Evolutionary conservation across 2,329 filamentous ascomycete genomes (phyloP).

Genomic region (Uncinocarpus reesii): DNA sequence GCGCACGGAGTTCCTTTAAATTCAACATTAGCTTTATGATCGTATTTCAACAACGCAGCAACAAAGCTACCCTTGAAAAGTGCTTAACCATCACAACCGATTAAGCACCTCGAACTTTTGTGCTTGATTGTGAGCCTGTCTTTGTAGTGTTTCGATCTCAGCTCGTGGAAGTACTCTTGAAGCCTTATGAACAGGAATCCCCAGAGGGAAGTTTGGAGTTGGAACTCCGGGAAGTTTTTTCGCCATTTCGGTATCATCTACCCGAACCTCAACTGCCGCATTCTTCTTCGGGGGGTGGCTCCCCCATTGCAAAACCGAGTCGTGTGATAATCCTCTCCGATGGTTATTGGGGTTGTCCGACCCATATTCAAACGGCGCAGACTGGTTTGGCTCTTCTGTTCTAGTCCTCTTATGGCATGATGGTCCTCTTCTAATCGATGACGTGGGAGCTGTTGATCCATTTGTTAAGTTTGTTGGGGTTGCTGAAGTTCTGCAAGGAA

Average conservation of each 20-base stretch:
- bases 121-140: constrained; percentile 21
- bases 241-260: not conserved
- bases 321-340: constrained; percentile 8
- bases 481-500: not conserved
- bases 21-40: constrained; percentile 8
- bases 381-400: not conserved
- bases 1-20: constrained; percentile 55
- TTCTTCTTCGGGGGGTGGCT: constrained; percentile 1
- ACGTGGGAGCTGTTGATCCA: not conserved
- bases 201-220: constrained; percentile 17
- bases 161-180: constrained; percentile 14
- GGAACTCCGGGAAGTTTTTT: constrained; percentile 7
- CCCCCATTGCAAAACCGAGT: constrained; percentile 9
- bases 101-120: constrained; percentile 22
- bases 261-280: not conserved
- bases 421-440: not conserved
- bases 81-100: constrained; percentile 20
- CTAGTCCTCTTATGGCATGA: not conserved
- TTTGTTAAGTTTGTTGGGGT: not conserved
- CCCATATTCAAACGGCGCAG: not conserved
- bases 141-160: constrained; percentile 20
- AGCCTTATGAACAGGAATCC: constrained; percentile 18
- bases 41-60: not conserved
- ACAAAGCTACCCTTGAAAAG: constrained; percentile 22
- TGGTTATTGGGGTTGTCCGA: constrained; percentile 7